Percentiles rank a stretch among this genome's conserved stretches.
phyloP scores from a whole-genome alignment of 2,329 filamentous ascomycete species.

The Graphilbum sp. region DNA sequence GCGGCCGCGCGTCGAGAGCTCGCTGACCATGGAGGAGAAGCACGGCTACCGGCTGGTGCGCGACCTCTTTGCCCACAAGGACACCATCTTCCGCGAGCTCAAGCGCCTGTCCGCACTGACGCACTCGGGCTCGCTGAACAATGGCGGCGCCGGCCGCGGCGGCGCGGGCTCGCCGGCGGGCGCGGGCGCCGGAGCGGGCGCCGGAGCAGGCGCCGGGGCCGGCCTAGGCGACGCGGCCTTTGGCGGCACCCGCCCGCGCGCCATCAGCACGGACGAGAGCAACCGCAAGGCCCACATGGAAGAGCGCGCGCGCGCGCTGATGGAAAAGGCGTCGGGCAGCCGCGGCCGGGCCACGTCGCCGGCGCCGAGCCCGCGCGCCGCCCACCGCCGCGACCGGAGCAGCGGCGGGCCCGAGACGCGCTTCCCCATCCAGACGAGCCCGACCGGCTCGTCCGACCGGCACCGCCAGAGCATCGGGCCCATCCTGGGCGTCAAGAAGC shows the following conservation, averaged over 20 bases:
- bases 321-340: constrained; percentile 46
- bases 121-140: constrained; percentile 39
- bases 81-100: constrained; percentile 85
- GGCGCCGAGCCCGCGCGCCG: constrained; percentile 32
- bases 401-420: constrained; percentile 57
- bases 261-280: constrained; percentile 89
- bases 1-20: constrained; percentile 72
- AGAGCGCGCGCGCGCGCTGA: constrained; percentile 70
- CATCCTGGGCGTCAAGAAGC: constrained; percentile 37
- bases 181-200: constrained; percentile 12
- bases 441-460: constrained; percentile 33
- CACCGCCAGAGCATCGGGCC: constrained; percentile 34
- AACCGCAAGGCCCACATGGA: constrained; percentile 90
- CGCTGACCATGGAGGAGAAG: constrained; percentile 87
- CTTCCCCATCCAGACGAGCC: constrained; percentile 65
- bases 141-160: constrained; percentile 17
- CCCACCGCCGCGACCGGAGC: constrained; percentile 67
- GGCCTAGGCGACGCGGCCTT: neutral
- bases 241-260: constrained; percentile 44
- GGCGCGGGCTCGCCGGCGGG: neutral
- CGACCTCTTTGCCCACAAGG: constrained; percentile 86
- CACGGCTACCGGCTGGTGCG: constrained; percentile 81
- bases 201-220: too few relatives aligned
- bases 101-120: constrained; percentile 70
- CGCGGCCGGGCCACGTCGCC: constrained; percentile 64